phyloP scores from a whole-genome alignment of 768 basidiomycete species.

The Mycena rosella region DNA sequence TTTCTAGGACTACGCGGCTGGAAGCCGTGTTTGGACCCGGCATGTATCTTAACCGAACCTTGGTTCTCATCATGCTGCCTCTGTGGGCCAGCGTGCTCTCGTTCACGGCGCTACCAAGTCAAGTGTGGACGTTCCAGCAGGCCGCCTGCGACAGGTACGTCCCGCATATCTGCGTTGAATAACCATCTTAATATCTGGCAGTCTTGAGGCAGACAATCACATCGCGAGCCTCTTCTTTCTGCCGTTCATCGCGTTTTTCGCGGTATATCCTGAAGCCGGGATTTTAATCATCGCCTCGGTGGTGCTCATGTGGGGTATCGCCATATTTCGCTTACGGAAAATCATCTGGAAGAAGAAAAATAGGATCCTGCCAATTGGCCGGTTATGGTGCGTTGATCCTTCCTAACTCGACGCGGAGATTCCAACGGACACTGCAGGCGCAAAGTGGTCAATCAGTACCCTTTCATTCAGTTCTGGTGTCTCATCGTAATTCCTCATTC shows the following conservation, averaged over 20 bases:
- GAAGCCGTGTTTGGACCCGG: constrained; percentile 30
- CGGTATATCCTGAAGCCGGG: constrained; percentile 5
- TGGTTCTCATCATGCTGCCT: constrained; percentile 32
- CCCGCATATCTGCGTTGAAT: neutral
- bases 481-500: constrained; percentile 24
- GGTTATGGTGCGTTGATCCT: constrained; percentile 23
- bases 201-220: constrained; percentile 22
- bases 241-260: constrained; percentile 33
- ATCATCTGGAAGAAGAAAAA: constrained; percentile 33
- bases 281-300: neutral
- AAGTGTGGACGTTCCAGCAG: constrained; percentile 31
- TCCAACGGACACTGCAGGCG: constrained; percentile 20
- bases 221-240: constrained; percentile 32
- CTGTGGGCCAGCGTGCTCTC: constrained; percentile 27
- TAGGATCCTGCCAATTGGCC: constrained; percentile 21
- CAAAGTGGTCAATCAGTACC: constrained; percentile 28
- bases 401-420: neutral
- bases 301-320: constrained; percentile 21
- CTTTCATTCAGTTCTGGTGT: constrained; percentile 33
- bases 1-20: constrained; percentile 20
- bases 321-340: constrained; percentile 29
- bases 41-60: constrained; percentile 19
- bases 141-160: constrained; percentile 34
- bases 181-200: neutral
- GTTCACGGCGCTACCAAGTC: constrained; percentile 17